Evolutionary conservation across 176 grass and related monocot genomes (phyloP), one percentile per base, ranked within the genome.

Genomic region (Chloris gayana): DNA sequence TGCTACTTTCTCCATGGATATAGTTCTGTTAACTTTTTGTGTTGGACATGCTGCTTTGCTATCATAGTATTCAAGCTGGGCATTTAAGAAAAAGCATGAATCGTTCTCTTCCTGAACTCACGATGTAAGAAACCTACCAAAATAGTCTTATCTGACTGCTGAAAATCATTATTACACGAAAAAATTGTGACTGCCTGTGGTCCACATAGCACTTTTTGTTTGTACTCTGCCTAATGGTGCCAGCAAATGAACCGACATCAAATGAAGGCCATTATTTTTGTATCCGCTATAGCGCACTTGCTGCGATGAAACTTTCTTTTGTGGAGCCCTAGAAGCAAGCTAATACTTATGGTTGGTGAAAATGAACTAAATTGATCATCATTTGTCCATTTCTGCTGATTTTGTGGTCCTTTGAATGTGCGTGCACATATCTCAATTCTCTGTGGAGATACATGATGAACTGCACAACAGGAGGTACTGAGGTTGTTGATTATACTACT

Each of bases 1-100:
- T 71, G 66, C 27, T 82, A 69, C 56, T 74, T 82, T 73, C 30
- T 75, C 24, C 42, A 60, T 76, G 27, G 39, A 42, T 33, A 56
- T 72, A 67, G 56, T 58, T 57, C 11, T 74, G 10, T 10, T 69
- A 37, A 61, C 39, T 51, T 80, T 62, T 80, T 67, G 67, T 73
- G 32, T 71, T 61, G 64, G 45, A 56, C 32, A 70, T 70, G 21
- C 35, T 77, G 32, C 72, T 76, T 70, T 82, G 14, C 15, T 25
- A 61, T 25, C 38, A 2, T 51, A 74, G 49, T 68, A 74, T 61
- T 25, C 15, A 3, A 24, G 12, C 67, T 84, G 61, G 31, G 41
- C 27, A 68, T 73, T 78, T n/a, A 34, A 34, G 45, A 54, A 37
- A 37, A 34, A 22, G 46, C 53, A 44, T 17, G 2, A 42, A 57